Evolutionary conservation across 768 basidiomycete genomes (phyloP), one percentile per base, ranked within the genome.

Genomic region (Boletus sensibilis): DNA sequence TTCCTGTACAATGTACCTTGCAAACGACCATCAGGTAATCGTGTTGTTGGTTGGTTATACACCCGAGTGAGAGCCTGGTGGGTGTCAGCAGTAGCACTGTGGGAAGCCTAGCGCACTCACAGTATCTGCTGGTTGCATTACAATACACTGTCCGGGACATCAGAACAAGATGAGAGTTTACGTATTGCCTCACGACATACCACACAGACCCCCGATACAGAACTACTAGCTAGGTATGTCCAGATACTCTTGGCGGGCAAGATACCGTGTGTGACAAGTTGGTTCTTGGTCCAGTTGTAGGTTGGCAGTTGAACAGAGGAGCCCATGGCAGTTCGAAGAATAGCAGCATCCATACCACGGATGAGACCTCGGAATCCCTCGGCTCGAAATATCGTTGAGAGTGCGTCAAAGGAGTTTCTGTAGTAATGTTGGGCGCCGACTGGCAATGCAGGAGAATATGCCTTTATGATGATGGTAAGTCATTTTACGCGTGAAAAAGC

Each of bases 351-450:
- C 35, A 98, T 88, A 31, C 97, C 96, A 53, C 95, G 86, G 47
- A 92, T 75, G 39, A 98, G 79, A 14, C 97, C 97, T 23, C 86
- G 80, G 45, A 83, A 70, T 31, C 89, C 82, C 70, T 98, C 96
- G 3, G 86, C 79, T 52, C 78, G 77, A 68, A 86, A 88, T 62
- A 99, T 94, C 0, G 85, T 90, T 0, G 79, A 70, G 18, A 99
- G 74, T 1, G 94, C 97, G 65, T 96, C 79, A 52, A 88, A 84
- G 1, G 91, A 88, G 62, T 72, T 88, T 63, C 87, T 91, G 76
- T 99, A 99, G 64, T 92, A 69, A 70, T 94, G 96, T 67, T 99
- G 97, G 10, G 94, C 81, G 55, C 97, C 97, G 51, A 99, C 92
- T 9, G 97, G 96, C 12, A 98, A 79, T 39, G 87, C 84, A 8